These are phyloP conservation scores for Fraxinus americana DNA, from an alignment of 257 asterid species.

Conservation along the genomic window DNA sequence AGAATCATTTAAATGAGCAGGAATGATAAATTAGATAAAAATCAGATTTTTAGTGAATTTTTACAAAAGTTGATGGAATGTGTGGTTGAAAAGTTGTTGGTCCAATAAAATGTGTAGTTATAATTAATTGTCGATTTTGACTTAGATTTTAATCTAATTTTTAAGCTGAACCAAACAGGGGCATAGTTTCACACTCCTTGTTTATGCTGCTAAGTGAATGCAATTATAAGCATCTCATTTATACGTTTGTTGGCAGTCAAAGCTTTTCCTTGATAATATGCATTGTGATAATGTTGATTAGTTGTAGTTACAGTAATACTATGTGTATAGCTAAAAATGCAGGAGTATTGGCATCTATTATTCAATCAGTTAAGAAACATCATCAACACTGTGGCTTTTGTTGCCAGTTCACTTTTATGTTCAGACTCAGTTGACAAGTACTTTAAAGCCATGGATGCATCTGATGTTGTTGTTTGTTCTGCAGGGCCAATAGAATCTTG, in stretches of 20 bases:
- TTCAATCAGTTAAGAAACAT: slow-evolving; percentile 14
- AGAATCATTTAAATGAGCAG: not conserved
- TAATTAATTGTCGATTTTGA: too few relatives aligned
- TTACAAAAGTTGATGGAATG: too few relatives aligned
- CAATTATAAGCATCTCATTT: not conserved
- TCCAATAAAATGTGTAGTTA: not conserved
- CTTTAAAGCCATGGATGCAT: slow-evolving; percentile 14
- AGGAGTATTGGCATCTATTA: slow-evolving; percentile 1
- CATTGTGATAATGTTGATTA: not conserved
- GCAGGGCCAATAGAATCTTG: slow-evolving; percentile 73
- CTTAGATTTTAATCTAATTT: too few relatives aligned
- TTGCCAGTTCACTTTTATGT: slow-evolving; percentile 21
- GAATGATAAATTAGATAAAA: too few relatives aligned
- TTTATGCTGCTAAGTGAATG: not conserved
- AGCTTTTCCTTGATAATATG: not conserved
- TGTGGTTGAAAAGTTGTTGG: not conserved
- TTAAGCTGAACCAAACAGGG: not conserved
- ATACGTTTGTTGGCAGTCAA: not conserved
- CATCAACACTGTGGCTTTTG: slow-evolving; percentile 8
- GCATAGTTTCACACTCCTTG: not conserved
- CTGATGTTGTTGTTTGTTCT: slow-evolving; percentile 28
- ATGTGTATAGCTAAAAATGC: slow-evolving; percentile 4
- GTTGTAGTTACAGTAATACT: slow-evolving; percentile 12
- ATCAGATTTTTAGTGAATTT: too few relatives aligned
- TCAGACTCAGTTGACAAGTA: slow-evolving; percentile 23